Evolutionary conservation across 2,329 filamentous ascomycete species (phyloP).

Genomic region (Colletotrichum sp.): DNA sequence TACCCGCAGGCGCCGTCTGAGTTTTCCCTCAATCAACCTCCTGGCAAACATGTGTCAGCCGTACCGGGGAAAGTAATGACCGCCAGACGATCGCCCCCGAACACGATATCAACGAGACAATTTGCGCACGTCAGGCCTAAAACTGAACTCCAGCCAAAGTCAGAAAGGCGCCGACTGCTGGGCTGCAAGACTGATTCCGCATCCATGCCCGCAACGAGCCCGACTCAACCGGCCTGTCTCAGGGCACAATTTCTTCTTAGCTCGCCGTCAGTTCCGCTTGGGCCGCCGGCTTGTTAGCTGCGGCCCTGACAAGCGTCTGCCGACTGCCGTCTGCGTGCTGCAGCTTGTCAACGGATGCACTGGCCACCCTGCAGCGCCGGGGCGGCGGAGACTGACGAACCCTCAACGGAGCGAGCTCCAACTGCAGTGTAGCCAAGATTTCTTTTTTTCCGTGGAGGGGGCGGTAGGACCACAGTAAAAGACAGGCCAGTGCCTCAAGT

Average conservation of each 20-base stretch:
- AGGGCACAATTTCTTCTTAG: not conserved
- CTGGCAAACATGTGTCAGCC: not conserved
- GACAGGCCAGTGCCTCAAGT: not conserved
- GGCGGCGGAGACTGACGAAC: not conserved
- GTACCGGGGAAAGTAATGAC: not conserved
- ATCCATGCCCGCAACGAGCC: not conserved
- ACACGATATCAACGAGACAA: not conserved
- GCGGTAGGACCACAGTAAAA: not conserved
- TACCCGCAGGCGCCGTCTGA: not conserved
- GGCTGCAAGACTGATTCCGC: not conserved
- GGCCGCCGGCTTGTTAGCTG: not conserved
- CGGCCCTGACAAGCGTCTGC: not conserved
- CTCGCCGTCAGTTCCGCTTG: not conserved
- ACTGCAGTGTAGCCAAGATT: not conserved
- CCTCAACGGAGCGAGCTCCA: not conserved
- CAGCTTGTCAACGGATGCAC: not conserved
- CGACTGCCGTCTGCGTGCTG: not conserved
- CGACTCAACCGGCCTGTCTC: not conserved
- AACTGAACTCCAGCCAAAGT: not conserved
- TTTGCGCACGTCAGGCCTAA: not conserved
- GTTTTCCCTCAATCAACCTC: not conserved
- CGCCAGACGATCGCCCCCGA: not conserved
- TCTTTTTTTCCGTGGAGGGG: not conserved
- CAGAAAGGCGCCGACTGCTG: not conserved
- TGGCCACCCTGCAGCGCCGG: not conserved